Evolutionary conservation across 2,329 filamentous ascomycete species (phyloP).

Genomic region (Microthyrium microscopicum): DNA sequence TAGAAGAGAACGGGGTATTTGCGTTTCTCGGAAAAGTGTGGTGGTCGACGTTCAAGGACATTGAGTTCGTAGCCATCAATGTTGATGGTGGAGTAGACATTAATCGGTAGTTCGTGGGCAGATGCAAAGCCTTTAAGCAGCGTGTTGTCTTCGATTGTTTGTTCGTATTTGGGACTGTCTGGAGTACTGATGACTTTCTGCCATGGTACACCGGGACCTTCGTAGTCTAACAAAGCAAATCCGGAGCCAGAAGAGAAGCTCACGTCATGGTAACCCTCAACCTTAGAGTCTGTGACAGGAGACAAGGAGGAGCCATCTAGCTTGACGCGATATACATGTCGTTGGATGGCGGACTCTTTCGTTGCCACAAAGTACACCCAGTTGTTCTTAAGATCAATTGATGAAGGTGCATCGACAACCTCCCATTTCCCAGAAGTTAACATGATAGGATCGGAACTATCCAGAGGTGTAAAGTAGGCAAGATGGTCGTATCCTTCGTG

Average conservation of each 20-base stretch:
- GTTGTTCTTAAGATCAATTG: constrained; percentile 69
- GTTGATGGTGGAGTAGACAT: constrained; percentile 71
- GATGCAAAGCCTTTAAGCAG: constrained; percentile 51
- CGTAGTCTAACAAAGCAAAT: constrained; percentile 70
- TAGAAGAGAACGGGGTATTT: constrained; percentile 90
- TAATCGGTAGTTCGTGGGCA: constrained; percentile 64
- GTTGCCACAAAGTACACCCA: constrained; percentile 83
- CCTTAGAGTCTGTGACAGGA: constrained; percentile 55
- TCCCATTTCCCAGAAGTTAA: constrained; percentile 87
- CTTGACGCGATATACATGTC: constrained; percentile 80
- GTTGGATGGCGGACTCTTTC: constrained; percentile 72
- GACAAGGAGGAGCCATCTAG: constrained; percentile 61
- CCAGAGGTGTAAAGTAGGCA: constrained; percentile 80
- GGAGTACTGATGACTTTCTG: constrained; percentile 82
- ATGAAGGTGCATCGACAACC: constrained; percentile 69
- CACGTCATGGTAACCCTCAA: constrained; percentile 61
- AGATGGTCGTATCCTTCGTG: constrained; percentile 78
- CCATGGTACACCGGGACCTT: constrained; percentile 73
- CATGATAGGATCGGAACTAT: constrained; percentile 65
- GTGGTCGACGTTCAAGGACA: constrained; percentile 69
- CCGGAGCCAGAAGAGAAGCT: constrained; percentile 73
- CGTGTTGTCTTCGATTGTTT: constrained; percentile 63
- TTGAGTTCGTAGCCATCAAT: constrained; percentile 61
- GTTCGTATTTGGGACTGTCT: constrained; percentile 44
- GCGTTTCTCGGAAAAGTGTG: constrained; percentile 69